Evolutionary conservation across 2,329 filamentous ascomycete species (phyloP), one percentile per base, ranked within the genome.

Genomic region (Zymoseptoria tritici): DNA sequence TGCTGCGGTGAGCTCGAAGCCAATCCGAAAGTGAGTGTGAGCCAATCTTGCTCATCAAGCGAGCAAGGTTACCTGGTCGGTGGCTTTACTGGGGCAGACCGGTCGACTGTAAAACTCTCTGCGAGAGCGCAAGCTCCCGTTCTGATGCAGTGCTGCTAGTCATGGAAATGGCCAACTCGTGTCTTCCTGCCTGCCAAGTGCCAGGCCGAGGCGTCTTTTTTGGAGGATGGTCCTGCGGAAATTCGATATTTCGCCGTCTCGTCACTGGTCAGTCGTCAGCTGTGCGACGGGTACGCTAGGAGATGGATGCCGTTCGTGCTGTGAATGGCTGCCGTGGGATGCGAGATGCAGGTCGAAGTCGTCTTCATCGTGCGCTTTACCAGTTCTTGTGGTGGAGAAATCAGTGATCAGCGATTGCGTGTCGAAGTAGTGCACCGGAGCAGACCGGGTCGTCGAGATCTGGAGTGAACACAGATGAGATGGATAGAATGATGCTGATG

Each of bases 1-100:
- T 55, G 29, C 62, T 49, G 50, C 21, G 57, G 58, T 59, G 60
- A 63, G 57, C 61, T 61, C 55, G 58, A 61, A 66, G 62, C 61
- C 61, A 66, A 66, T 66, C 64, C 64, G 60, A 61, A 58, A 46
- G 36, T 46, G 36, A 46, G 36, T 46, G 36, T 46, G 60, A 58
- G 54, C 58, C 57, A 22, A 56, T 49, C 59, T 63, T 54, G 26
- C 55, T 55, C 55, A 61, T 61, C 26, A 29, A 29, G 26, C 26
- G 59, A 42, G 60, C 55, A 54, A 57, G 62, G 58, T 53, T 57
- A 54, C 60, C 59, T 62, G 62, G 60, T 62, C 59, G 50, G 60
- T 62, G 62, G 64, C 60, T 46, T 59, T 62, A 58, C 21, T 60
- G 59, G 59, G 26, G 59, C 58, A 55, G 60, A 57, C 61, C 59